Conservation (phyloP, 495 filamentous ascomycete genomes). For the Cryomyces minteri region DNA sequence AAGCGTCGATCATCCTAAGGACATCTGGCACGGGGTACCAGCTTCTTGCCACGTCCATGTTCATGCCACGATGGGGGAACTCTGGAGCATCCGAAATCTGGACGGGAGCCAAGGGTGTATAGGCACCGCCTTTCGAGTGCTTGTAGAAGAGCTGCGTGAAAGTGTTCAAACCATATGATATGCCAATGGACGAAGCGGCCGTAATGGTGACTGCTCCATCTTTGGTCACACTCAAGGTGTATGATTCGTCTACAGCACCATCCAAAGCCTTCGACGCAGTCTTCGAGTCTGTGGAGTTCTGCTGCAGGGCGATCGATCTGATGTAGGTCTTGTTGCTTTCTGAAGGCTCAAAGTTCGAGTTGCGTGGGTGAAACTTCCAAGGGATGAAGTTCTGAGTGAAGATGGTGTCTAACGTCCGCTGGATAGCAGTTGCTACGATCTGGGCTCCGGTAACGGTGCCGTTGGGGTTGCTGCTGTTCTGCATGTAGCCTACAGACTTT, state of each 20-base stretch:
- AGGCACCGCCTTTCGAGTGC: constrained; percentile 37
- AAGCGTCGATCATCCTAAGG: constrained; percentile 48
- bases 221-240: constrained; percentile 36
- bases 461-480: constrained; percentile 1
- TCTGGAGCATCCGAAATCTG: constrained; percentile 44
- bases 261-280: constrained; percentile 36
- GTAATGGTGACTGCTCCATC: constrained; percentile 37
- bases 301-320: constrained; percentile 35
- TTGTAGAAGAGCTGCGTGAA: constrained; percentile 61
- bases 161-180: constrained; percentile 47
- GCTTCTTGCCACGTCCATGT: constrained; percentile 52
- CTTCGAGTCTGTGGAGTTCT: constrained; percentile 33
- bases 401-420: constrained; percentile 28
- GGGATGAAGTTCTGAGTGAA: constrained; percentile 47
- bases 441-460: constrained; percentile 4
- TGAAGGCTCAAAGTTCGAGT: constrained; percentile 40
- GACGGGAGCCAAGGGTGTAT: constrained; percentile 48
- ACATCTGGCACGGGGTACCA: constrained; percentile 45
- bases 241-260: constrained; percentile 53
- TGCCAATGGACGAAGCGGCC: constrained; percentile 42
- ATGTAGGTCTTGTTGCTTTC: constrained; percentile 26
- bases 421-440: constrained; percentile 24
- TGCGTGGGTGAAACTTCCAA: constrained; percentile 53
- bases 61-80: constrained; percentile 54
- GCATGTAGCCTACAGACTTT: not conserved